Percentiles rank a stretch among this genome's conserved stretches.
phyloP scores from a whole-genome alignment of 2,329 filamentous ascomycete genomes.

The Hirsutella thompsonii region DNA sequence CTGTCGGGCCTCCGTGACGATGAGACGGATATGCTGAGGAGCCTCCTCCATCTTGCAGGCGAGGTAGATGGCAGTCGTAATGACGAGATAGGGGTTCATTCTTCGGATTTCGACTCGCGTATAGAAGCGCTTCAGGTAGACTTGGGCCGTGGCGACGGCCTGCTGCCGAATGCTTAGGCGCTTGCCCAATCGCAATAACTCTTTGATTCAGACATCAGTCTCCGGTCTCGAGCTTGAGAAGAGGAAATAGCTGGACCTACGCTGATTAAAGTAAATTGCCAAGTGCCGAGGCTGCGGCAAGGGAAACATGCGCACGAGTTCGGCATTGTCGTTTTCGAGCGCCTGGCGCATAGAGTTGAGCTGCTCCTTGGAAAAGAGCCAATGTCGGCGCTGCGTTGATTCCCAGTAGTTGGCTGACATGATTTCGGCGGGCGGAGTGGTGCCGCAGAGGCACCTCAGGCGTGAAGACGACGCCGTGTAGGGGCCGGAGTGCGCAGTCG shows the following conservation, averaged over 20 bases:
- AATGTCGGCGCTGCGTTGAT: slow-evolving; percentile 79
- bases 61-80: slow-evolving; percentile 88
- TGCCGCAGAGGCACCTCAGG: slow-evolving; percentile 4
- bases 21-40: slow-evolving; percentile 86
- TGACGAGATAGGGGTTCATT: slow-evolving; percentile 85
- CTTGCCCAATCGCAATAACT: slow-evolving; percentile 72
- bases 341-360: slow-evolving; percentile 62
- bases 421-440: neutral
- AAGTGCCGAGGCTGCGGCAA: slow-evolving; percentile 72
- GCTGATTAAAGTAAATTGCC: slow-evolving; percentile 85
- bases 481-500: neutral
- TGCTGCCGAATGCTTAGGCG: slow-evolving; percentile 80
- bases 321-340: slow-evolving; percentile 64
- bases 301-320: slow-evolving; percentile 64
- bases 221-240: neutral
- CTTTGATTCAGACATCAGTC: slow-evolving; percentile 26
- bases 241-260: slow-evolving; percentile 32
- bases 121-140: slow-evolving; percentile 93
- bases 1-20: slow-evolving; percentile 74
- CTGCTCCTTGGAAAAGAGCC: slow-evolving; percentile 79
- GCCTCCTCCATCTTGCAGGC: slow-evolving; percentile 98
- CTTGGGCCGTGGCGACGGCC: slow-evolving; percentile 82
- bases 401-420: slow-evolving; percentile 98
- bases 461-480: neutral
- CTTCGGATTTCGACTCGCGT: slow-evolving; percentile 78